Evolutionary conservation across 1,284 basidiomycete genomes (phyloP), one percentile per base, ranked within the genome.

Genomic region (Agaricales sp.): DNA sequence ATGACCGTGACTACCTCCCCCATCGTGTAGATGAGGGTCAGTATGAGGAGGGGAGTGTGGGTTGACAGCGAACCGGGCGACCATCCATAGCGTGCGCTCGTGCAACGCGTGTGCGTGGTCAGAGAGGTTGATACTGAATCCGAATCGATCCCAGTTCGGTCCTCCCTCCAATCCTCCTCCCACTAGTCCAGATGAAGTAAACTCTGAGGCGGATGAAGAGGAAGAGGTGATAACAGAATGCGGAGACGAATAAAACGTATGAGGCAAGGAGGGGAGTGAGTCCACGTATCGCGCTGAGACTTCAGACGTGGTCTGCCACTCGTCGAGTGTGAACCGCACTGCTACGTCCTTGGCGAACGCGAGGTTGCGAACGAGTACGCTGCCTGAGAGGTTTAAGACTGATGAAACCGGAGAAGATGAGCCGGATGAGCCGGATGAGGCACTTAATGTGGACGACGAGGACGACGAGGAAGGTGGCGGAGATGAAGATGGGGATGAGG

Each of bases 231-330:
- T 48, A 6, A 63, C 62, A 48, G 59, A 53, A 18, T 64, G 55
- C 1, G 54, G 55, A n/a, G n/a, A n/a, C n/a, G n/a, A n/a, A n/a
- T n/a, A n/a, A n/a, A n/a, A n/a, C 51, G 59, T 60, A 68, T 73
- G 54, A 61, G 79, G 62, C 61, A 67, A 46, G 41, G 62, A 62
- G 51, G 73, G 66, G 39, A 82, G 55, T 49, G 77, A 77, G 45
- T 77, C 77, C 50, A 78, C 70, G 61, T 83, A 77, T 25, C 74
- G 73, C 13, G 80, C 86, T 22, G 75, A 71, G 16, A 96, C 91
- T 64, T 97, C 94, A 46, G 82, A 87, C 1, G 89, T 90, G 1
- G 93, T 98, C 56, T 87, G 80, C 94, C 94, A 98, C 52, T 87
- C 80, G 64, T 97, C 94, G 48, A 94, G 72, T 1, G 94, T 97